Evolutionary conservation across 805 yeast species (phyloP), one percentile per base, ranked within the genome.

Genomic region (Monosporozyma siamensis): DNA sequence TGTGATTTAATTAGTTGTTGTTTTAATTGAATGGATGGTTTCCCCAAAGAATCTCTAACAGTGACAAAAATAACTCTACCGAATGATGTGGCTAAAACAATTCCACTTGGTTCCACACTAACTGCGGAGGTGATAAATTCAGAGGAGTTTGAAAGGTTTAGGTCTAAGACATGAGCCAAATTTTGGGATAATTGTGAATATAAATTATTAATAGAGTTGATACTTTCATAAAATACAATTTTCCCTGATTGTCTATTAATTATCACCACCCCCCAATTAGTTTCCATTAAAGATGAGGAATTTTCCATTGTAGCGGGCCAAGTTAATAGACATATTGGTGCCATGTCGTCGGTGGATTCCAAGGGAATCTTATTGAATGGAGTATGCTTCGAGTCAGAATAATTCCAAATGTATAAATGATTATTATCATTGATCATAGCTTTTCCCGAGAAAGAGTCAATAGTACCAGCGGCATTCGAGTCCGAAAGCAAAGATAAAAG

Each of bases 21-120:
- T 40, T 49, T 54, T 34, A 59, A 34, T 34, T 47, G 44, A 7
- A 59, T 42, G 5, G 55, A 54, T 1, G 84, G 78, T 51, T 77
- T 80, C 25, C 94, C 90, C 27, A 74, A 68, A 38, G 75, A 68
- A 58, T 87, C 92, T 47, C 82, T 73, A 25, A 88, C 64, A 0
- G 80, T 67, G 2, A 86, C 54, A 34, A 84, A 66, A 5, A 80
- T 58, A 34, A 81, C 75, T 46, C 89, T 68, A 20, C 86, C 86
- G 47, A 74, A 65, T 3, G 83, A 75, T 0, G 96, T 86, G 6
- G 87, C 74, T 7, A 82, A 54, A 0, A 81, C 68, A 4, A 86
- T 67, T 2, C 95, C 95, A 1, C 82, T 77, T 0, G 92, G 89
- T 48, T 79, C 86, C 9, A 81, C 69, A 46, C 74, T 74, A 42